These are phyloP conservation scores for Leucaena leucocephala DNA, from an alignment of 306 rosid species.

Conservation along the genomic window DNA sequence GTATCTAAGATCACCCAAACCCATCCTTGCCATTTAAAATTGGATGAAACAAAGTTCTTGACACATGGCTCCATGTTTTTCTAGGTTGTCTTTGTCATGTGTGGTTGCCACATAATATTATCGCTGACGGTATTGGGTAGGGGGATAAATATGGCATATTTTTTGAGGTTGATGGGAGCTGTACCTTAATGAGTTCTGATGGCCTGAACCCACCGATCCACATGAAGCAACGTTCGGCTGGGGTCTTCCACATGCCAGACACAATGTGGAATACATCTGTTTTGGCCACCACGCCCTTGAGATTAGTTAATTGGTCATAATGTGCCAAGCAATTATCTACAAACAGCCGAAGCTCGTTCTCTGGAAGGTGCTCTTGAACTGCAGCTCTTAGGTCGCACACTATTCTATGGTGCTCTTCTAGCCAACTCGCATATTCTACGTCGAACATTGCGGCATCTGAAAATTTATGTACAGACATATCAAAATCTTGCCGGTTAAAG, in stretches of 20 bases:
- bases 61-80: neutral
- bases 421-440: constrained; percentile 81
- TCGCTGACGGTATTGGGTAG: constrained; percentile 2
- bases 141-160: neutral
- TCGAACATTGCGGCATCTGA: constrained; percentile 84
- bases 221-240: constrained; percentile 93
- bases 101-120: constrained; percentile 26
- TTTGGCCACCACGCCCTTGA: constrained; percentile 76
- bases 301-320: constrained; percentile 65
- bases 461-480: neutral
- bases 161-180: neutral
- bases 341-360: constrained; percentile 72
- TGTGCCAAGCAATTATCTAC: constrained; percentile 80
- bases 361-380: constrained; percentile 76
- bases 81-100: constrained; percentile 22
- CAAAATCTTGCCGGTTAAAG: neutral
- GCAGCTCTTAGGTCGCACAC: constrained; percentile 89
- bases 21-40: neutral
- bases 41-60: neutral
- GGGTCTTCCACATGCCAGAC: constrained; percentile 94
- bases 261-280: constrained; percentile 80
- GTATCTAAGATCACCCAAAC: neutral
- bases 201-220: constrained; percentile 97
- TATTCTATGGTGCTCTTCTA: constrained; percentile 79
- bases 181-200: constrained; percentile 92